phyloP scores from a whole-genome alignment of 179 eudicot species.

The Spinacia oleracea region DNA sequence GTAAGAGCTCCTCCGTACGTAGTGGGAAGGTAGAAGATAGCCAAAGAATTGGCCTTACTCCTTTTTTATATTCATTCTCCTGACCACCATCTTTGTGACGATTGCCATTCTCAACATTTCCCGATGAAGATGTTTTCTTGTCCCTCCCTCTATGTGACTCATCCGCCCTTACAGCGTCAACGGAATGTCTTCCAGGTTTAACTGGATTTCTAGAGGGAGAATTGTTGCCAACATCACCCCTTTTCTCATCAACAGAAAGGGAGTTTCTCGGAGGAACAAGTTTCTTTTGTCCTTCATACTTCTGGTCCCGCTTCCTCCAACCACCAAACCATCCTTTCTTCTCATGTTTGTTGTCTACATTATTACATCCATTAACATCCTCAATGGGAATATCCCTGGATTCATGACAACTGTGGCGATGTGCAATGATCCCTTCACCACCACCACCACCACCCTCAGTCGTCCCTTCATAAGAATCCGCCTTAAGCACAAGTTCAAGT shows the following conservation, averaged over 20 bases:
- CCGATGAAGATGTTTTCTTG: slow-evolving; percentile 28
- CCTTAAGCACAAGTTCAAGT: slow-evolving; percentile 38
- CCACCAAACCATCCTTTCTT: slow-evolving; percentile 43
- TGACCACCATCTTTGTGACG: slow-evolving; percentile 27
- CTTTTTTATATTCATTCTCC: slow-evolving; percentile 40
- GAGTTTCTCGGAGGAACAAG: slow-evolving; percentile 28
- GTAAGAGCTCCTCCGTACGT: slow-evolving; percentile 36
- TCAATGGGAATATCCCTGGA: slow-evolving; percentile 36
- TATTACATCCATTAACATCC: slow-evolving; percentile 21
- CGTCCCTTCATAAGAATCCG: slow-evolving; percentile 28
- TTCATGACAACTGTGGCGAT: slow-evolving; percentile 34
- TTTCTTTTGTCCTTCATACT: slow-evolving; percentile 37
- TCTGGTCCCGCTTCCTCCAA: slow-evolving; percentile 41
- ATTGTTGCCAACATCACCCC: slow-evolving; percentile 15
- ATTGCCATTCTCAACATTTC: slow-evolving; percentile 22
- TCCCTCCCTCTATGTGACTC: slow-evolving; percentile 35
- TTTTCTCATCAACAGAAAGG: slow-evolving; percentile 24
- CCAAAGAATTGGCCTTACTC: slow-evolving; percentile 40
- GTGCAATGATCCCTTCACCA: slow-evolving; percentile 22
- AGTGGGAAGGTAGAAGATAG: slow-evolving; percentile 34
- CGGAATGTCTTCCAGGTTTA: slow-evolving; percentile 34
- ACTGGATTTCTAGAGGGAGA: slow-evolving; percentile 31
- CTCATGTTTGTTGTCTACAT: slow-evolving; percentile 29
- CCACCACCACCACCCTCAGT: slow-evolving; percentile 20
- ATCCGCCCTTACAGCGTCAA: slow-evolving; percentile 33